Evolutionary conservation across 2,329 filamentous ascomycete genomes (phyloP).

Genomic region (Colletotrichum acutatum): DNA sequence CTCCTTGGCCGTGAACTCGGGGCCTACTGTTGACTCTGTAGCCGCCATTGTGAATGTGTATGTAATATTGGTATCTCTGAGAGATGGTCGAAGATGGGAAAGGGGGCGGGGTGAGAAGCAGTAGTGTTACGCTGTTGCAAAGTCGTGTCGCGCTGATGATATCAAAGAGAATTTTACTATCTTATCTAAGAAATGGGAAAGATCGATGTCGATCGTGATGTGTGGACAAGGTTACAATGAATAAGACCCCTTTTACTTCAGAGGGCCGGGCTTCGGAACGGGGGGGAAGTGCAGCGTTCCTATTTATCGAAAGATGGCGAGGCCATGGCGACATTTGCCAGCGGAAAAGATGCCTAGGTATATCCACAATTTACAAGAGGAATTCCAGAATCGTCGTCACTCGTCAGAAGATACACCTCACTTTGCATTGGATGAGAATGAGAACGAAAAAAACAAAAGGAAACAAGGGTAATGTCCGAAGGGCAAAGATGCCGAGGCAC

Average conservation of each 20-base stretch:
- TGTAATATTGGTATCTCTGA: slow-evolving; percentile 6
- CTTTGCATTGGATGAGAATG: background rate
- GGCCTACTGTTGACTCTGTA: slow-evolving; percentile 31
- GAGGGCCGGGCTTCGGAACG: slow-evolving; percentile 1
- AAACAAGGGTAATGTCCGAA: slow-evolving; percentile 27
- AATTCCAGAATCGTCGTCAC: slow-evolving; percentile 8
- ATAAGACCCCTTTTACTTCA: background rate
- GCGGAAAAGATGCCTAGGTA: background rate
- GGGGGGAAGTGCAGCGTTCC: background rate
- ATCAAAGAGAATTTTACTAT: slow-evolving; percentile 10
- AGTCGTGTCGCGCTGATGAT: background rate
- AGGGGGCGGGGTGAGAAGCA: background rate
- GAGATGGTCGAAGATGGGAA: background rate
- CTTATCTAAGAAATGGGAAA: background rate
- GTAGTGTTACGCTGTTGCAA: background rate
- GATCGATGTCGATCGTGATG: background rate
- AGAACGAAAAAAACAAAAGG: background rate
- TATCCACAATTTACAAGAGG: slow-evolving; percentile 24
- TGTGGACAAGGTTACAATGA: background rate
- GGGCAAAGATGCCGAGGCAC: slow-evolving; percentile 29
- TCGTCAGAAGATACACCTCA: background rate
- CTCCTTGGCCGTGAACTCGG: slow-evolving; percentile 50
- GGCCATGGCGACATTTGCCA: background rate
- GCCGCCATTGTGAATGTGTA: slow-evolving; percentile 15
- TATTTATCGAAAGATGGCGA: slow-evolving; percentile 27